phyloP scores from a whole-genome alignment of 129 eudicot species.

The Glebionis coronaria region DNA sequence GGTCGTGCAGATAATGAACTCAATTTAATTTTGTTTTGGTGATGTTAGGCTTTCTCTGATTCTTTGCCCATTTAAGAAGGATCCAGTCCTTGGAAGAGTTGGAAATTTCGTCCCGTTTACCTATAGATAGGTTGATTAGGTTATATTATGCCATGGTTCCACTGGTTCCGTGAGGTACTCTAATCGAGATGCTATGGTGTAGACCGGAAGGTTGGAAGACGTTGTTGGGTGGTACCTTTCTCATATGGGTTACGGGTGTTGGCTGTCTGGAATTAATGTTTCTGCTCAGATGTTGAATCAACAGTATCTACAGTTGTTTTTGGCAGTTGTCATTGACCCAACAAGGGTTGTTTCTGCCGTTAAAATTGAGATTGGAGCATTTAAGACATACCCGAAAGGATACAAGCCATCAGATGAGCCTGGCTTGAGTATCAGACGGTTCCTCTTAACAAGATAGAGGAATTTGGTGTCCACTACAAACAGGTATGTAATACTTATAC shows the following conservation, averaged over 20 bases:
- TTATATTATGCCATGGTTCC: no score
- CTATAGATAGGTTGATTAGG: no score
- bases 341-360: conserved; percentile 97
- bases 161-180: no score
- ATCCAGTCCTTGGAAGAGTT: no score
- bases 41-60: no score
- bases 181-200: background rate
- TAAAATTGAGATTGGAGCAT: conserved; percentile 96
- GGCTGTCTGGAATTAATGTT: conserved; percentile 99
- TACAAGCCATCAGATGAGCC: conserved; percentile 99
- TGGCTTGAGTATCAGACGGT: conserved; percentile 92
- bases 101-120: no score
- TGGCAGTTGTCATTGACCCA: conserved; percentile 98
- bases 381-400: conserved; percentile 94
- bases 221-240: conserved; percentile 99
- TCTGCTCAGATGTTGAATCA: conserved; percentile 97
- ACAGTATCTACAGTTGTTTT: conserved; percentile 89
- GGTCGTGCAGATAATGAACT: no score
- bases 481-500: conserved; percentile 48
- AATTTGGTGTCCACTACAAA: conserved; percentile 98
- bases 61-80: no score
- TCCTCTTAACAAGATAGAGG: conserved; percentile 96
- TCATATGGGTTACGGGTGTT: conserved; percentile 98
- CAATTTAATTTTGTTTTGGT: no score
- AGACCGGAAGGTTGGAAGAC: conserved; percentile 94